Evolutionary conservation across 208 protist genomes (phyloP), one percentile per base, ranked within the genome.

Genomic region (Acanthamoeba healyi): DNA sequence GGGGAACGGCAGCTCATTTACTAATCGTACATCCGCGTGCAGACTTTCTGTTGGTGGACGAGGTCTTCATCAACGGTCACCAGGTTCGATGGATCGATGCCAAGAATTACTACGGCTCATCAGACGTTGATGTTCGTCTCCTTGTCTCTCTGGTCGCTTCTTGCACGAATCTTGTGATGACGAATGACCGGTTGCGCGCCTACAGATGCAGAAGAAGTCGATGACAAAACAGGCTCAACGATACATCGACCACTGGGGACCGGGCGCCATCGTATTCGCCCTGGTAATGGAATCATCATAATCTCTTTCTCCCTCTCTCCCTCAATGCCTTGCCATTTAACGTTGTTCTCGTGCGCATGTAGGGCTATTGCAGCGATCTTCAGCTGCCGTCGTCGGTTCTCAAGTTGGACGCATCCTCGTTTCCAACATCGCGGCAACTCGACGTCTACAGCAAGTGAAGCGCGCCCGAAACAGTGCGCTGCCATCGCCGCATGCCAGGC

Each of bases 331-430:
- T 24, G 56, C 15, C 56, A 63, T 22, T 63, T n/a, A n/a, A 7
- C 19, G 10, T 15, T 61, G 54, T 7, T 15, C 24, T 61, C 2
- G 54, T 61, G 19, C 24, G 54, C 9, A 14, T 6, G n/a, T n/a
- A 79, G 70, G 15, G 70, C 70, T 79, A 79, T 44, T 79, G 70
- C 70, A 49, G 36, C 70, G 70, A 79, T 14, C 70, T 79, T 12
- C 10, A 7, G 12, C 36, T 79, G 24, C 36, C 36, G 14, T 2
- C 70, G 12, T 49, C 36, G 14, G 70, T 46, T 3, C 32, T 79
- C 70, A 79, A 79, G 40, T 36, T 79, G 36, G 70, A 79, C 24
- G 70, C 70, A 22, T 79, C 70, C n/a, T 42, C 63, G 34, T 42
- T 79, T 34, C 9, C 22, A 12, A 36, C 58, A 36, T 7, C 58